A percentile compares a stretch with the other conserved stretches of the same genome.
phyloP scores from a whole-genome alignment of 208 protist genomes.

The Acanthamoeba lenticulata region DNA sequence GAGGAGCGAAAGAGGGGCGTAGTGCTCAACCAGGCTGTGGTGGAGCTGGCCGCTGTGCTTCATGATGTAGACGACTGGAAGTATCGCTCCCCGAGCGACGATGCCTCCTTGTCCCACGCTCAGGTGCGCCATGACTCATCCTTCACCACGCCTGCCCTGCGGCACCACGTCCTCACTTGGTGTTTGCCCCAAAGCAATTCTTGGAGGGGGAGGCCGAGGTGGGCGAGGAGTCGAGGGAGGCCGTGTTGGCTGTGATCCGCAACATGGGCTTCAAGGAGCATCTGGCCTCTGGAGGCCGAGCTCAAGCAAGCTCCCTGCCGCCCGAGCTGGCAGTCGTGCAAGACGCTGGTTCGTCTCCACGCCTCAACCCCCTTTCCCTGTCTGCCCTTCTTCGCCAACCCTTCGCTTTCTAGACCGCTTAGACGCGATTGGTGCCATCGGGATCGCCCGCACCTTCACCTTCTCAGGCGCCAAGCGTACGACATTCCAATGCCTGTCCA shows the following conservation, averaged over 20 bases:
- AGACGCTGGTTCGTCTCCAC: slow-evolving; percentile 70
- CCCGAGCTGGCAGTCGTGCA: slow-evolving; percentile 77
- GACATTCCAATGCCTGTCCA: slow-evolving; percentile 21
- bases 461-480: slow-evolving; percentile 62
- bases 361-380: too few relatives aligned
- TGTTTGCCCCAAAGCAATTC: background rate
- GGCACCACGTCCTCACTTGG: background rate
- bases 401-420: slow-evolving; percentile 66
- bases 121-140: background rate
- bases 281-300: slow-evolving; percentile 9
- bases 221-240: background rate
- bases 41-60: slow-evolving; percentile 78
- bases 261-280: slow-evolving; percentile 78
- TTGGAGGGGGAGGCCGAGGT: background rate
- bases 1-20: background rate
- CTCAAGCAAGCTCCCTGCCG: background rate
- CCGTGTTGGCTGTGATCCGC: slow-evolving; percentile 29
- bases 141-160: too few relatives aligned
- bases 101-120: background rate
- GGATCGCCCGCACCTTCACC: slow-evolving; percentile 74
- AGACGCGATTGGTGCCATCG: slow-evolving; percentile 84
- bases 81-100: slow-evolving; percentile 63
- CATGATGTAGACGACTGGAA: slow-evolving; percentile 83
- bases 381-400: too few relatives aligned
- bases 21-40: slow-evolving; percentile 60